Evolutionary conservation across 2,329 filamentous ascomycete species (phyloP).

Genomic region (Aspergillus cejpii): DNA sequence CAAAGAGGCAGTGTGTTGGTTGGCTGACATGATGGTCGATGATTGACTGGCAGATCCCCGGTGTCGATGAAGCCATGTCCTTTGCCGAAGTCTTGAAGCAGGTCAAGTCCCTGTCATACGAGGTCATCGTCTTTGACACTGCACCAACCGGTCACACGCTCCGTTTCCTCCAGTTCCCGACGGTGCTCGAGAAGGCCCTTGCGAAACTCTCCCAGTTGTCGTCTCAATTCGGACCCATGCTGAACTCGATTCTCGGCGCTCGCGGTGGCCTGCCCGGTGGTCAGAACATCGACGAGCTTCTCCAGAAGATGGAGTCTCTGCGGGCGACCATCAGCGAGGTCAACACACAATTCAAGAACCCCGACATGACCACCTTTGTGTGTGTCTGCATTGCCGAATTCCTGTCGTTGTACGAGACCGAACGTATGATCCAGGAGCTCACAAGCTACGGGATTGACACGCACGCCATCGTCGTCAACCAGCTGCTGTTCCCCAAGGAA

Average conservation of each 20-base stretch:
- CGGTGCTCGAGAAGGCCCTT: slow-evolving; percentile 96
- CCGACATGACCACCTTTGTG: slow-evolving; percentile 90
- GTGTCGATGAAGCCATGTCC: slow-evolving; percentile 98
- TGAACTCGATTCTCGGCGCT: slow-evolving; percentile 84
- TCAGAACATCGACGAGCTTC: slow-evolving; percentile 85
- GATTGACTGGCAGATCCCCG: slow-evolving; percentile 63
- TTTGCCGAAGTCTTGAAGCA: slow-evolving; percentile 99
- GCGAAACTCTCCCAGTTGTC: slow-evolving; percentile 93
- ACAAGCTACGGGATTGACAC: slow-evolving; percentile 91
- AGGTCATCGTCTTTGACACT: slow-evolving; percentile 98
- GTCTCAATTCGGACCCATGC: slow-evolving; percentile 87
- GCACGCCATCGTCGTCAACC: slow-evolving; percentile 95
- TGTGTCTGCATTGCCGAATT: slow-evolving; percentile 99
- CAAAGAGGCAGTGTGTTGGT: background rate
- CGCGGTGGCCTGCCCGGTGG: slow-evolving; percentile 75
- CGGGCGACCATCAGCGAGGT: slow-evolving; percentile 91
- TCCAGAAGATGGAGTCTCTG: slow-evolving; percentile 88
- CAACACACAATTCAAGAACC: slow-evolving; percentile 96
- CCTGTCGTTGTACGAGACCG: slow-evolving; percentile 92
- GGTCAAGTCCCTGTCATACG: slow-evolving; percentile 97
- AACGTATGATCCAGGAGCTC: slow-evolving; percentile 98
- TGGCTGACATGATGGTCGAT: background rate
- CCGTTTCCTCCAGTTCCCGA: slow-evolving; percentile 96
- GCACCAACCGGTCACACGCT: slow-evolving; percentile 96
- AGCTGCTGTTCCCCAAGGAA: slow-evolving; percentile 84